Conservation (phyloP, 2,329 filamentous ascomycete genomes). For the Fonsecaea pedrosoi region DNA sequence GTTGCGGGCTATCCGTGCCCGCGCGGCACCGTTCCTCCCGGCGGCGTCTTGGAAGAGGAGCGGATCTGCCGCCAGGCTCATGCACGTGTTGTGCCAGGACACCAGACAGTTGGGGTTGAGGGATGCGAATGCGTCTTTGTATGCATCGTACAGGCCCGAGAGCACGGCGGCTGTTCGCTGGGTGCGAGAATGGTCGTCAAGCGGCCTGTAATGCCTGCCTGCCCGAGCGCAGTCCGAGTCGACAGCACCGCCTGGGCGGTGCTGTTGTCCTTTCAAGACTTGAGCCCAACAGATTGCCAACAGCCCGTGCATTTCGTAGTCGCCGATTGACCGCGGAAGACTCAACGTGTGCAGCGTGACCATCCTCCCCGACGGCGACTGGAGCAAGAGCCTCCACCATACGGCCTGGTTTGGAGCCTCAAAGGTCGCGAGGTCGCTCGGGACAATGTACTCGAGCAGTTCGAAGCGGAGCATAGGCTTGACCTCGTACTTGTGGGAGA, state of each 20-base stretch:
- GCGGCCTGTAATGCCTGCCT: no score
- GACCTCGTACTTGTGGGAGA: neutral
- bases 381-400: no score
- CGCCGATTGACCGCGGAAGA: neutral
- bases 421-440: neutral
- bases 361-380: no score
- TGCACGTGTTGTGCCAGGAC: slow-evolving; percentile 10
- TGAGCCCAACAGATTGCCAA: neutral
- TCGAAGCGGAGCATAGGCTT: slow-evolving; percentile 3
- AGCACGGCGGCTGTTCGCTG: neutral
- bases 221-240: neutral
- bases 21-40: neutral
- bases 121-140: neutral
- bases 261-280: no score
- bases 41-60: slow-evolving; percentile 3
- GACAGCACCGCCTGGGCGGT: neutral
- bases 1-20: neutral
- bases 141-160: neutral
- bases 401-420: neutral
- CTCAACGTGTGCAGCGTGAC: no score
- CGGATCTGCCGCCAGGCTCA: slow-evolving; percentile 3
- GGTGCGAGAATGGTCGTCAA: neutral
- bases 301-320: slow-evolving; percentile 10
- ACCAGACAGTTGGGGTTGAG: slow-evolving; percentile 15
- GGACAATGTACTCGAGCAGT: neutral